phyloP scores from a whole-genome alignment of 2,329 filamentous ascomycete species.

The Paecilomyces dactylethromorphus region DNA sequence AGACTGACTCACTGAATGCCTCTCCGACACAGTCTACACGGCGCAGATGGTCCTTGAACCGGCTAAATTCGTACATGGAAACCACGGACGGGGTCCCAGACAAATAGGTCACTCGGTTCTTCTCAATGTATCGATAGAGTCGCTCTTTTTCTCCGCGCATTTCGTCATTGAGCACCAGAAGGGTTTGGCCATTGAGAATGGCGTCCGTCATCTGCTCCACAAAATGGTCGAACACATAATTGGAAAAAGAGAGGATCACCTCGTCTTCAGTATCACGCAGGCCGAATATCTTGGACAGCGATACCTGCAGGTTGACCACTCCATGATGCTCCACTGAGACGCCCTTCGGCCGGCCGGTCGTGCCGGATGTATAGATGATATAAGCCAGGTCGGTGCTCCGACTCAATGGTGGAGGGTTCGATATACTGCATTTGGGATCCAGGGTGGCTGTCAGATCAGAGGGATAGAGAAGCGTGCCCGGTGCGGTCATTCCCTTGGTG shows the following conservation, averaged over 20 bases:
- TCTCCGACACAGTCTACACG: conserved; percentile 1
- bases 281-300: neutral
- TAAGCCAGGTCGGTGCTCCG: conserved; percentile 51
- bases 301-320: neutral
- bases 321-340: conserved; percentile 61
- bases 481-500: neutral
- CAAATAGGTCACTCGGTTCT: neutral
- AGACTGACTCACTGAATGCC: neutral
- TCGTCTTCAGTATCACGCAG: neutral
- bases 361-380: conserved; percentile 65
- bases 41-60: neutral
- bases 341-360: conserved; percentile 63
- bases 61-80: neutral
- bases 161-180: neutral
- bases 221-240: neutral
- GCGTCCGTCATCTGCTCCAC: neutral
- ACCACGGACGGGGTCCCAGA: neutral
- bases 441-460: neutral
- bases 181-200: neutral
- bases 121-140: neutral
- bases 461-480: neutral
- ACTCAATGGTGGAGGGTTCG: neutral
- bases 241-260: neutral
- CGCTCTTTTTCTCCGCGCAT: neutral
- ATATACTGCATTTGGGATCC: neutral